Evolutionary conservation across 2,329 filamentous ascomycete species (phyloP), one percentile per base, ranked within the genome.

Genomic region (Claviceps sp.): DNA sequence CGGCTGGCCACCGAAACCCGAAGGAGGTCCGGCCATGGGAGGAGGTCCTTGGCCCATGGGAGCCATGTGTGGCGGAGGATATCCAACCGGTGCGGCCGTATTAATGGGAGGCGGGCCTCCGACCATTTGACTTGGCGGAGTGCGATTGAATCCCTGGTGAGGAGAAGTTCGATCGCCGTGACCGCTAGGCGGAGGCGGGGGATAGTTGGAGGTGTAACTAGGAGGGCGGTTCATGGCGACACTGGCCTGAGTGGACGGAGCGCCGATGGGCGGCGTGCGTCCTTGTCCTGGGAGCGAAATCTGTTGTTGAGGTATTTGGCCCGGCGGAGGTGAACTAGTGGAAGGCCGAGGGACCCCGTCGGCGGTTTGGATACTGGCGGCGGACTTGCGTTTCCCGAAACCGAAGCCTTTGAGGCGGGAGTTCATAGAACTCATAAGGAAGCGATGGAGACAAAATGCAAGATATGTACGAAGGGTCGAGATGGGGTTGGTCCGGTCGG

Each of bases 361-460:
- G 65, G 70, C 65, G 64, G 69, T 71, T 59, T 77, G 74, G 62
- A 79, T 78, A 68, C 75, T 80, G 67, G 76, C 75, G 63, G 75
- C 75, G 64, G 83, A 84, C 75, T 82, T 86, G 71, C 85, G 83
- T 79, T 86, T 87, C 73, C 84, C 84, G 76, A 87, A 85, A 72
- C 85, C 84, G 73, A 89, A 78, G 76, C 80, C 79, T 76, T 87
- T 86, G 69, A 88, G 81, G 71, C 84, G 82, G 68, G 81, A 80
- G 76, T 87, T 87, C 80, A 86, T 79, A 77, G 82, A 87, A 78
- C 80, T 86, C 83, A 87, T 86, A 68, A 65, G 65, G 68, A 66
- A 67, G 60, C 57, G 58, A 58, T 49, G 47, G 40, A 51, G 47
- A 50, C 49, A 48, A 55, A 51, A 50, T 50, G 48, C 17, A 30